Conservation (phyloP, 177 flowering plant species). For the Telopea speciosissima region DNA sequence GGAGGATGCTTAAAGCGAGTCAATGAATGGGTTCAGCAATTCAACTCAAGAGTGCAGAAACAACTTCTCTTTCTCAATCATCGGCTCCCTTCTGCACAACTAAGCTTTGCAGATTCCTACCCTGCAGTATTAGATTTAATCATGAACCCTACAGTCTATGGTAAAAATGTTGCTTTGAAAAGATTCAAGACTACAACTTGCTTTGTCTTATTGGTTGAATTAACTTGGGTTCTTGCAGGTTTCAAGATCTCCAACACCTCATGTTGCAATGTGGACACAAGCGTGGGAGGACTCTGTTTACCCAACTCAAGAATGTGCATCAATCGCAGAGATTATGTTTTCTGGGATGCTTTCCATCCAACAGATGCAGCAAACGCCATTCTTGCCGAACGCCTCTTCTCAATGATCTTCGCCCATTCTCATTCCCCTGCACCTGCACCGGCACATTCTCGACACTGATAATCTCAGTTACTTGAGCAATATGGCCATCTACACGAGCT, state of each 20-base stretch:
- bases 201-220: not conserved
- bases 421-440: conserved; percentile 23
- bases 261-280: conserved; percentile 78
- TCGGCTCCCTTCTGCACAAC: conserved; percentile 35
- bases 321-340: conserved; percentile 58
- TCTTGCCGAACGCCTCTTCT: conserved; percentile 50
- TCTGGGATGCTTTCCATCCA: conserved; percentile 93
- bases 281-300: conserved; percentile 61
- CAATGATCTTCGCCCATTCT: conserved; percentile 23
- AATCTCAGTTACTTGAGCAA: not conserved
- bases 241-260: conserved; percentile 63
- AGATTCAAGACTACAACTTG: no score
- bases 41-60: conserved; percentile 44
- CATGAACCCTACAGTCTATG: conserved; percentile 43
- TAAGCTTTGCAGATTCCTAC: conserved; percentile 58
- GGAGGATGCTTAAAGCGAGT: conserved; percentile 59
- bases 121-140: conserved; percentile 50
- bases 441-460: conserved; percentile 3
- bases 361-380: conserved; percentile 73
- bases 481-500: no score
- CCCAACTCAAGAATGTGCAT: conserved; percentile 66
- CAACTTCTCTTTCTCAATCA: conserved; percentile 32
- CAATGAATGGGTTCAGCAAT: conserved; percentile 46
- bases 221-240: conserved; percentile 23
- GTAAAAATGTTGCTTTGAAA: conserved; percentile 20